Conservation (phyloP, 441 rosid species). For the Eugenia klotzschiana region DNA sequence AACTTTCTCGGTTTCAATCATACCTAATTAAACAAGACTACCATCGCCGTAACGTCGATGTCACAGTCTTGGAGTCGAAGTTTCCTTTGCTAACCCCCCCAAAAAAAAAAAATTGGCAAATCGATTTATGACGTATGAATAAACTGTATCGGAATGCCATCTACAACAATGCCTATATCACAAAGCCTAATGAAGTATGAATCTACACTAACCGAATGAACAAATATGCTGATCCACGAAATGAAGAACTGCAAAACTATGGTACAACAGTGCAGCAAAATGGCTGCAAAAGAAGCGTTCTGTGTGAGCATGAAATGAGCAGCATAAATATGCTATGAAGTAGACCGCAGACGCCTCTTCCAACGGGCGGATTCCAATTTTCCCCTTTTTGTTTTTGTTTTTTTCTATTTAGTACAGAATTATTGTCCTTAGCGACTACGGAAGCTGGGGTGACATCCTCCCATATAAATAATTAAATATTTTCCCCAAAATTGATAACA, state of each 20-base stretch:
- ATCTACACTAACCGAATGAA: not conserved
- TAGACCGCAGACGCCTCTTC: not conserved
- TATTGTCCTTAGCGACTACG: not conserved
- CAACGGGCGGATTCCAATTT: not conserved
- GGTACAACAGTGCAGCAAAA: not conserved
- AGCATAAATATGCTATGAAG: not conserved
- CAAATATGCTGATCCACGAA: not conserved
- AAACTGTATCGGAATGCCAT: not conserved
- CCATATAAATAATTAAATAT: not conserved
- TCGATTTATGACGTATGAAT: not conserved
- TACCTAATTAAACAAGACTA: not conserved
- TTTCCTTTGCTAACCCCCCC: not conserved
- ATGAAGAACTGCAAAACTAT: not conserved
- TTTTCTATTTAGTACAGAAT: not conserved
- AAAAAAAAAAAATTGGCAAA: not conserved
- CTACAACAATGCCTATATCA: not conserved
- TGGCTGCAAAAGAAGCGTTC: not conserved
- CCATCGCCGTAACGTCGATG: not conserved
- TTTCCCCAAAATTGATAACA: not conserved
- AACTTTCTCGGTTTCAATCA: not conserved
- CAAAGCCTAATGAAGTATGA: not conserved
- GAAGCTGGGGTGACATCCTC: not conserved
- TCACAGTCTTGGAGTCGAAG: not conserved
- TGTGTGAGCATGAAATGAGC: not conserved
- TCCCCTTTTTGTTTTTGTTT: rapidly evolving